These are phyloP conservation scores for Candida tammaniensis DNA, from an alignment of 805 yeast genomes.

Conservation along the genomic window DNA sequence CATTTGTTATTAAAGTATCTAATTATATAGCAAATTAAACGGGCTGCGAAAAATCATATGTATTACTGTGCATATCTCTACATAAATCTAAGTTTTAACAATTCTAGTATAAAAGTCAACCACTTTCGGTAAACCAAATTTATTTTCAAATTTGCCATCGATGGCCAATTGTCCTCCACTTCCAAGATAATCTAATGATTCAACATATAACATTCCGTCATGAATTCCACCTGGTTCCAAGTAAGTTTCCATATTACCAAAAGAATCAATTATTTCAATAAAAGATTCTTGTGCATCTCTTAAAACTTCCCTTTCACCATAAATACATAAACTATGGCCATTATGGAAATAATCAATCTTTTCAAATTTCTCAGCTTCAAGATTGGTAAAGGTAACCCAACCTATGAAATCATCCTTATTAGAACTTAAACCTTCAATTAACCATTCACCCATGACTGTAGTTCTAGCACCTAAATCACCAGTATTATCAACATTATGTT, in stretches of 20 bases:
- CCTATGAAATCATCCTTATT: constrained; percentile 9
- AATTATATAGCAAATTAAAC: too few relatives aligned
- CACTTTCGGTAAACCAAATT: constrained; percentile 11
- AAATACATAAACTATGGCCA: constrained; percentile 20
- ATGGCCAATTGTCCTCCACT: constrained; percentile 21
- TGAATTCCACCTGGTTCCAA: constrained; percentile 35
- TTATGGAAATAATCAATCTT: constrained; percentile 24
- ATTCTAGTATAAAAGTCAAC: constrained; percentile 7
- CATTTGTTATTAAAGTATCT: too few relatives aligned
- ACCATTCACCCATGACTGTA: constrained; percentile 31
- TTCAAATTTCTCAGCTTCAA: constrained; percentile 22
- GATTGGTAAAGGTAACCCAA: constrained; percentile 22
- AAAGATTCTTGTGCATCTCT: constrained; percentile 28
- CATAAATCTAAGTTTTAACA: too few relatives aligned
- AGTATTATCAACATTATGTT: constrained; percentile 11
- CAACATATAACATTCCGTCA: constrained; percentile 32
- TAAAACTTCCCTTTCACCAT: constrained; percentile 34
- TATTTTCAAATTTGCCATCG: constrained; percentile 22
- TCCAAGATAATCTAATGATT: constrained; percentile 29
- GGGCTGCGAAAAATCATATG: too few relatives aligned
- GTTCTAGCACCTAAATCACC: constrained; percentile 34
- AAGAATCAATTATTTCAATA: constrained; percentile 16
- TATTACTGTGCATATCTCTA: too few relatives aligned
- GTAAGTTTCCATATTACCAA: constrained; percentile 18
- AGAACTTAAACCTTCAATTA: constrained; percentile 20